phyloP scores from a whole-genome alignment of 169 alveolate species.

The Eimeria nieschulzi region DNA sequence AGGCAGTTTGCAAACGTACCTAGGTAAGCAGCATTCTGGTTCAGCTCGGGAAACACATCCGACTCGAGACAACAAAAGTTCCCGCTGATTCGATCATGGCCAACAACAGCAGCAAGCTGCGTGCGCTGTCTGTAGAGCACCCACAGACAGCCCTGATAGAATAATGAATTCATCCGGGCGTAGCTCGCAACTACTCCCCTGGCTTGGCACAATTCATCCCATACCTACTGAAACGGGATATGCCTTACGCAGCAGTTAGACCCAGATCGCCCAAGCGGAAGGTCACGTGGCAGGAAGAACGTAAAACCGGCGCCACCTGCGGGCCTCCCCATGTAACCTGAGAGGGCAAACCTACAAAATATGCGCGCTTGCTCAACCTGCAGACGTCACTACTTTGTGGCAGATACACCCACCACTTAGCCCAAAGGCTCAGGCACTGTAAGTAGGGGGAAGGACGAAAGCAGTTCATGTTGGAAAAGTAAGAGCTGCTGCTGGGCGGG shows the following conservation, averaged over 20 bases:
- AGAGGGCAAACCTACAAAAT: not conserved
- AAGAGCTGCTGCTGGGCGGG: too few relatives aligned
- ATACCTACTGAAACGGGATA: not conserved
- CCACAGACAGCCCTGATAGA: not conserved
- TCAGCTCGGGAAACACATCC: slow-evolving; percentile 41
- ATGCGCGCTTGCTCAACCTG: too few relatives aligned
- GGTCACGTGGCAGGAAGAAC: not conserved
- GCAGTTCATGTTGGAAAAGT: too few relatives aligned
- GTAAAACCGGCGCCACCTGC: slow-evolving; percentile 2
- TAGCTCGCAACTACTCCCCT: too few relatives aligned
- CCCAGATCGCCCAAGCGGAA: not conserved
- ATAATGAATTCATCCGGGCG: not conserved
- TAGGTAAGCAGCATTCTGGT: slow-evolving; percentile 54
- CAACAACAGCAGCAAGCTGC: slow-evolving; percentile 11
- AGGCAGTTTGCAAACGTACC: not conserved
- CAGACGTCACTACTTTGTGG: too few relatives aligned
- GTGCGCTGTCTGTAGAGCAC: slow-evolving; percentile 4
- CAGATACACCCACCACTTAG: not conserved
- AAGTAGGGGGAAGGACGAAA: too few relatives aligned
- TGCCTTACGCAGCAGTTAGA: slow-evolving; percentile 19
- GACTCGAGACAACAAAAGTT: slow-evolving; percentile 37
- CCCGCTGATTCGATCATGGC: not conserved
- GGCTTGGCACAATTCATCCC: not conserved
- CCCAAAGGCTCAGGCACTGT: not conserved
- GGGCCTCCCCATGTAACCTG: slow-evolving; percentile 35